phyloP scores from a whole-genome alignment of 176 grass and related monocot genomes.

The Musa troglodytarum region DNA sequence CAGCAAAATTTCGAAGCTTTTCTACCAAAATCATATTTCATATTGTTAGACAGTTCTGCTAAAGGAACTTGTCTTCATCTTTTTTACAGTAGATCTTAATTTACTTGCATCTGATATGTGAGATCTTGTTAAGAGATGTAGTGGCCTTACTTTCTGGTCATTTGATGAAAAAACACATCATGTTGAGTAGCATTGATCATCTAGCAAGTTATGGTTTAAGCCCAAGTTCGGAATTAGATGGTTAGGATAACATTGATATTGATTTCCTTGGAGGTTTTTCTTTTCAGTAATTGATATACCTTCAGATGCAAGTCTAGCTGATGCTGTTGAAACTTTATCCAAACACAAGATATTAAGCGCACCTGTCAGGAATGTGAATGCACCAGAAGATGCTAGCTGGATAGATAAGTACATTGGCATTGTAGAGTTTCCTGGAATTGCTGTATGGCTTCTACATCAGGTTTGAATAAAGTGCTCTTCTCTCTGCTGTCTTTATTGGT shows the following conservation, averaged over 20 bases:
- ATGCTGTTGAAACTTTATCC: slow-evolving; percentile 73
- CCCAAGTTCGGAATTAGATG: not conserved
- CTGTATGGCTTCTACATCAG: slow-evolving; percentile 93
- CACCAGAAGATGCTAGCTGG: slow-evolving; percentile 87
- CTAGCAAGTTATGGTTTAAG: no score
- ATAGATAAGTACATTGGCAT: slow-evolving; percentile 94
- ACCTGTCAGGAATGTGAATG: slow-evolving; percentile 72
- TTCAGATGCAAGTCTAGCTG: slow-evolving; percentile 71
- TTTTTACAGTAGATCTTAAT: no score
- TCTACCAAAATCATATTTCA: no score
- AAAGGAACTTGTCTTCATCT: no score
- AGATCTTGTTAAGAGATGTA: no score
- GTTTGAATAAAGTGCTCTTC: slow-evolving; percentile 21
- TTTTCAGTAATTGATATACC: slow-evolving; percentile 77
- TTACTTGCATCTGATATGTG: no score
- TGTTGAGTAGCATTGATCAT: no score
- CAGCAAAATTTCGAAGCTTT: no score
- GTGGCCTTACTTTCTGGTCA: no score
- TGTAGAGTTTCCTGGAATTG: slow-evolving; percentile 83
- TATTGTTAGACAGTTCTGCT: no score
- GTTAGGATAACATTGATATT: not conserved
- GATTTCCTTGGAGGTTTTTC: not conserved
- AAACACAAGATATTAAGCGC: slow-evolving; percentile 93
- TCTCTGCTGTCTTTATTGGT: not conserved
- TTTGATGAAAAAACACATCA: no score